Percentiles rank a stretch among this genome's conserved stretches.
phyloP scores from a whole-genome alignment of 2,329 filamentous ascomycete species.

The Gremmenia infestans region DNA sequence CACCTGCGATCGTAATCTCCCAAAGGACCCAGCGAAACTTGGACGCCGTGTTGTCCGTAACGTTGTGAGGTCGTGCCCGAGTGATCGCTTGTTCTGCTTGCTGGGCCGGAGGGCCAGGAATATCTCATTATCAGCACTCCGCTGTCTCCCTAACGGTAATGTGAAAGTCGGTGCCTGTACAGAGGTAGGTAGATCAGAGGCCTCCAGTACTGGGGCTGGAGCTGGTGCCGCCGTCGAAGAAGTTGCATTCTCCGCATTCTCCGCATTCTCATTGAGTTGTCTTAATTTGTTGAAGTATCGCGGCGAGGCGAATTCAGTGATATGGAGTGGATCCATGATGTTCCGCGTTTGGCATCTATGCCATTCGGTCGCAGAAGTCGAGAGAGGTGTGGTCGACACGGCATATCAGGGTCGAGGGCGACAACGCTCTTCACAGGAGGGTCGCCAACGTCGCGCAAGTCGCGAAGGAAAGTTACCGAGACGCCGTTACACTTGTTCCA shows the following conservation, averaged over 20 bases:
- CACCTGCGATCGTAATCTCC: conserved; percentile 29
- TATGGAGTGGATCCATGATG: conserved; percentile 56
- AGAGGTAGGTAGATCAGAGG: conserved; percentile 6
- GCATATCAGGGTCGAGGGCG: conserved; percentile 26
- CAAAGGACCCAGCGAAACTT: conserved; percentile 29
- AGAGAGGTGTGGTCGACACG: conserved; percentile 18
- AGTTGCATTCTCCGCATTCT: conserved; percentile 32
- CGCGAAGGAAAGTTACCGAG: conserved; percentile 10
- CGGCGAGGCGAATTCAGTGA: conserved; percentile 62
- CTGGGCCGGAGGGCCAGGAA: conserved; percentile 20
- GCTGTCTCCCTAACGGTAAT: conserved; percentile 28
- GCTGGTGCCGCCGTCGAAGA: conserved; percentile 27
- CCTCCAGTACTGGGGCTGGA: conserved; percentile 1
- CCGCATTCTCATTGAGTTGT: conserved; percentile 43
- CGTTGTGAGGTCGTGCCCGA: conserved; percentile 30
- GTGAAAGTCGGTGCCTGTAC: conserved; percentile 25
- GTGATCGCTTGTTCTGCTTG: conserved; percentile 31
- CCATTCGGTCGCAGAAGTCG: conserved; percentile 27
- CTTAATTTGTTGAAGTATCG: conserved; percentile 59
- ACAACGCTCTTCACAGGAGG: conserved; percentile 18
- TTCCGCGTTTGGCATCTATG: conserved; percentile 27
- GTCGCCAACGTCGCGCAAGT: conserved; percentile 18
- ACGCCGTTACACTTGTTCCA: conserved; percentile 24
- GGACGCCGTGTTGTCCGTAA: conserved; percentile 29
- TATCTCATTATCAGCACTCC: conserved; percentile 18